Percentiles rank a stretch among this genome's conserved stretches.
These are phyloP conservation scores for Ballota nigra DNA, from an alignment of 257 asterid species.

Conservation along the genomic window DNA sequence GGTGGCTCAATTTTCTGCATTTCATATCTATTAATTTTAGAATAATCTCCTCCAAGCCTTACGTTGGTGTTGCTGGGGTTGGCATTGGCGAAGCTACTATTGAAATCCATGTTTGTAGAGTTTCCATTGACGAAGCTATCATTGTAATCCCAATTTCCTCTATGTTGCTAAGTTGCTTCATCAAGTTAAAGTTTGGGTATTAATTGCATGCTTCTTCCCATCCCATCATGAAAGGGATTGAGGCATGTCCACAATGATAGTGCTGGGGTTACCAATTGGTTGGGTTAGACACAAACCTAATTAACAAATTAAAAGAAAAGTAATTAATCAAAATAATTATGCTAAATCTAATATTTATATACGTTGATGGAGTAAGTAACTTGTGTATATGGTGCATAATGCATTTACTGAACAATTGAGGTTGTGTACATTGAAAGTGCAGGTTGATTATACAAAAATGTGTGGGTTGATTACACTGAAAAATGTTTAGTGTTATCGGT, in stretches of 20 bases:
- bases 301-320: not conserved
- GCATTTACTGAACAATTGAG: too few species aligned
- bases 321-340: too few species aligned
- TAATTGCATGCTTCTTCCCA: not conserved
- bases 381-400: too few species aligned
- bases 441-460: too few species aligned
- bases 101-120: too few species aligned
- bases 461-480: too few species aligned
- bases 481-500: too few species aligned
- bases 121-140: too few species aligned
- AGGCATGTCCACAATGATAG: not conserved
- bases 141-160: not conserved
- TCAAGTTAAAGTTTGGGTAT: slow-evolving; percentile 3
- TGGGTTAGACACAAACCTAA: not conserved
- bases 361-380: too few species aligned
- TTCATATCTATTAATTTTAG: not conserved
- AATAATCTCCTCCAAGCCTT: not conserved
- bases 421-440: too few species aligned
- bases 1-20: not conserved
- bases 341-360: too few species aligned
- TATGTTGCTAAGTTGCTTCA: slow-evolving; percentile 11
- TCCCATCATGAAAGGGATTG: not conserved
- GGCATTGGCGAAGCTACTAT: not conserved
- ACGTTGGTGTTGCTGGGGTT: not conserved
- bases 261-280: too few species aligned